Base-by-base conservation (phyloP, 1,284 basidiomycete genomes). In the Thecaphora thlaspeos region DNA sequence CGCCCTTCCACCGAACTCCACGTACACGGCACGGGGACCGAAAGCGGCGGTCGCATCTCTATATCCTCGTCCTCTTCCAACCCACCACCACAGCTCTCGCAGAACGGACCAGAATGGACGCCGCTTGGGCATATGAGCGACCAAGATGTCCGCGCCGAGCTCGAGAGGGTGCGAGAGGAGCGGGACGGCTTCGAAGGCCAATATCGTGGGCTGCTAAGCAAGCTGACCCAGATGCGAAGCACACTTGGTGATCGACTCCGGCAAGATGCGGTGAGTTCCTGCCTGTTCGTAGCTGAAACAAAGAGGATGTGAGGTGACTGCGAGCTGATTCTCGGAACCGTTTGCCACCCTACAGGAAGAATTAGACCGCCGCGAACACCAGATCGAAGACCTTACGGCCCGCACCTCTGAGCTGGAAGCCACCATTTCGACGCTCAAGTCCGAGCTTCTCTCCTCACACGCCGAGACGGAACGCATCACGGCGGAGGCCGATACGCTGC, bases 161-260 rank as follows among this genome's bases (percentile, higher is more conserved):
- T 75, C 3, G 21, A 23, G 5, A 49, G 59, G 1, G 58, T 61
- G 1, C 61, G 61, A 11, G 84, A 87, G 60, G 93, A 97, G 81
- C 91, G 91, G 79, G 91, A 95, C 56, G 81, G 83, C 7, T 83
- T 92, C 40, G 87, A 88, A 19, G 80, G 85, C 19, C 91, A 97
- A 77, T 95, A 98, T 79, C 85, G 85, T 48, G 87, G 85, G 55
- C 82, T 98, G 37, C 82, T 98, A 7, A 85, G 86, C 42, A 97
- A 93, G 80, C 82, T 98, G 43, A 91, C 90, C 2, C 85, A 87
- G 32, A 97, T 98, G 92, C 85, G 93, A 15, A 89, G 87, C 24
- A 90, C 90, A 4, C 82, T 99, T 23, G 92, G 92, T 37, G 93
- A 92, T 73, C 94, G 97, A 78, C 82, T 99, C 51, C 87, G 89